Conservation (phyloP, 352 stramenopile genomes). For the Phytopythium cucurbitacearum region DNA sequence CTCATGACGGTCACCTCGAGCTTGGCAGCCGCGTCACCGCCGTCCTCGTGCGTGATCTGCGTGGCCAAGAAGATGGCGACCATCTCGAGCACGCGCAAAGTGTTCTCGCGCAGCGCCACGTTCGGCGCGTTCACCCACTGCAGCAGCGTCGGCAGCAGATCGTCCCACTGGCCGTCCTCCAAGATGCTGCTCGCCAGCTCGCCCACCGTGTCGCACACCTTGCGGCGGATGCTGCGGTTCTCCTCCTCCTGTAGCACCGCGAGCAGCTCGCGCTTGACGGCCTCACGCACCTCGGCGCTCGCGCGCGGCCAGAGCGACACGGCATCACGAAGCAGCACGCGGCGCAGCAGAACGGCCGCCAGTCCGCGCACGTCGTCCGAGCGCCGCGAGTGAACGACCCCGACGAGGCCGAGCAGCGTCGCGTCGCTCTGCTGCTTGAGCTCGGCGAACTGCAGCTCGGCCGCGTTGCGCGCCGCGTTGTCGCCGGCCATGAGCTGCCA, state of each 20-base stretch:
- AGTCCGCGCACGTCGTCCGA: conserved; percentile 69
- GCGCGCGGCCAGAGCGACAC: conserved; percentile 75
- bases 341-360: conserved; percentile 68
- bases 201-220: conserved; percentile 81
- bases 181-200: conserved; percentile 76
- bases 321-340: conserved; percentile 71
- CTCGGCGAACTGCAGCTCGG: conserved; percentile 53
- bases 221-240: conserved; percentile 76
- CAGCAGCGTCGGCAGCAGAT: conserved; percentile 62
- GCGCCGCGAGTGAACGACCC: conserved; percentile 49
- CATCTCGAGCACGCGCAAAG: conserved; percentile 79
- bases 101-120: conserved; percentile 56
- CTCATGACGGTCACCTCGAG: conserved; percentile 52
- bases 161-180: conserved; percentile 78
- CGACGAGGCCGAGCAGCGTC: conserved; percentile 48
- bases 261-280: conserved; percentile 63
- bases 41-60: conserved; percentile 38
- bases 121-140: conserved; percentile 48
- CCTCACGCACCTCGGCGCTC: conserved; percentile 29
- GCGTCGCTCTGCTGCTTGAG: conserved; percentile 64
- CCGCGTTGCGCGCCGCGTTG: conserved; percentile 65
- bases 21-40: conserved; percentile 12
- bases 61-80: conserved; percentile 68
- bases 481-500: conserved; percentile 68
- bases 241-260: conserved; percentile 51